Evolutionary conservation across 345 rosid species (phyloP), one percentile per base, ranked within the genome.

Genomic region (Clarkia xantiana): DNA sequence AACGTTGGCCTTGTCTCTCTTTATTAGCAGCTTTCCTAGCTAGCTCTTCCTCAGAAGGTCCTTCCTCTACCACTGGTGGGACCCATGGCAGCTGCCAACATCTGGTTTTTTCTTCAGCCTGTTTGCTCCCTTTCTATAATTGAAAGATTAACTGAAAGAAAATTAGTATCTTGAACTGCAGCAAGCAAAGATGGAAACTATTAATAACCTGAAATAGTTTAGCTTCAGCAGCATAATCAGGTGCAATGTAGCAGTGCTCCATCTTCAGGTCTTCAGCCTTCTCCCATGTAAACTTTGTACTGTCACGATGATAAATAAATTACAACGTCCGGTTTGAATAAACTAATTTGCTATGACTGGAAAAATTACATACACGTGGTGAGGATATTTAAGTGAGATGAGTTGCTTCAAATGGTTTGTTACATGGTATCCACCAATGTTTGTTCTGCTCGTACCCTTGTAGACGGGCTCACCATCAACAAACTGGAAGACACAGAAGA

Each of bases 51-150:
- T 79, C 89, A 41, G 98, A 86, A 62, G 98, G 98, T 58, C 81
- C 84, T 67, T 71, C 94, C 75, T 86, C 98, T 10, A 65, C 62
- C 22, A 84, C 84, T 14, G 86, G 98, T 20, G 96, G 87, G 60
- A 80, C 76, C 96, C 96, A 86, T 40, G 89, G 89, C 45, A 91
- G 93, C 75, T 86, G 93, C 98, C 98, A 91, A 59, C 70, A 68
- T 71, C 86, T 80, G 23, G 84, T 79, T 64, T 77, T 91, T 40
- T 83, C 93, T 64, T 83, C 93, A 57, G 94, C 94, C 76, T 86
- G 89, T 63, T 83, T 71, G 58, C 73, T 69, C 47, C 86, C 86
- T 70, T 77, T 84, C 98, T 91, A 76, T 57, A 66, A 63, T 61
- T 51, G 57, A 49, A 62, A 20, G 36, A 10, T 29, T 3, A 29